These are phyloP conservation scores for Musa balbisiana DNA, from an alignment of 202 grass and related monocot genomes.

Conservation along the genomic window DNA sequence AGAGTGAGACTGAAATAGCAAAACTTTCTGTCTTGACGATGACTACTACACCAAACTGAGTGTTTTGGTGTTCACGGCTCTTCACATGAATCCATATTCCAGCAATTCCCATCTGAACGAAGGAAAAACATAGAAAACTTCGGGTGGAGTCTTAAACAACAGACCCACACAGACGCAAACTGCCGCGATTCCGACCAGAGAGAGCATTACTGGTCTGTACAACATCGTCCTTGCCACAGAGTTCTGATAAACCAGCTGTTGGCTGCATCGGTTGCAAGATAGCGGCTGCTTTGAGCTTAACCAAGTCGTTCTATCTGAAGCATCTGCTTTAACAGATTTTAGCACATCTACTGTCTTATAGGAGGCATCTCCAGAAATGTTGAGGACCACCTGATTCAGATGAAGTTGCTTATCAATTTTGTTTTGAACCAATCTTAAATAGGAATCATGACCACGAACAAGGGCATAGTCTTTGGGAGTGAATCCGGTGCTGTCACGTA, in stretches of 20 bases:
- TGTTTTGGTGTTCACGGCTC: background rate
- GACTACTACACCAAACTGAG: no score
- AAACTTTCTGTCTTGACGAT: no score
- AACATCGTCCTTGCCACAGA: conserved; percentile 46
- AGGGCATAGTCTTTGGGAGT: conserved; percentile 86
- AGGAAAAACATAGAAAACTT: conserved; percentile 57
- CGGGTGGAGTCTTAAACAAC: conserved; percentile 66
- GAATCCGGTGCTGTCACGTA: conserved; percentile 41
- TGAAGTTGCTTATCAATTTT: conserved; percentile 65
- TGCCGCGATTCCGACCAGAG: conserved; percentile 73
- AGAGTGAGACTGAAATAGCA: no score
- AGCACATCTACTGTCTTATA: conserved; percentile 26
- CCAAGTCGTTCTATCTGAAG: conserved; percentile 42
- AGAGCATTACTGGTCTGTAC: conserved; percentile 86
- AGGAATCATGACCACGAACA: conserved; percentile 41
- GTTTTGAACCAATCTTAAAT: conserved; percentile 66
- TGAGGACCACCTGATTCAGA: conserved; percentile 55
- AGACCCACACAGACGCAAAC: conserved; percentile 88
- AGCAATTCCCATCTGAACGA: conserved; percentile 95
- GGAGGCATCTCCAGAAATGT: conserved; percentile 44
- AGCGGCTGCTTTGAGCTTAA: conserved; percentile 28
- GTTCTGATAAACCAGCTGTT: conserved; percentile 32
- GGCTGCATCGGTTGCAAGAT: conserved; percentile 58
- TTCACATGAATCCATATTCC: conserved; percentile 72
- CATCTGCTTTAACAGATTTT: conserved; percentile 30